Percentiles rank a stretch among this genome's conserved stretches.
Evolutionary conservation across 495 filamentous ascomycete species (phyloP).

Genomic region (Evernia prunastri): DNA sequence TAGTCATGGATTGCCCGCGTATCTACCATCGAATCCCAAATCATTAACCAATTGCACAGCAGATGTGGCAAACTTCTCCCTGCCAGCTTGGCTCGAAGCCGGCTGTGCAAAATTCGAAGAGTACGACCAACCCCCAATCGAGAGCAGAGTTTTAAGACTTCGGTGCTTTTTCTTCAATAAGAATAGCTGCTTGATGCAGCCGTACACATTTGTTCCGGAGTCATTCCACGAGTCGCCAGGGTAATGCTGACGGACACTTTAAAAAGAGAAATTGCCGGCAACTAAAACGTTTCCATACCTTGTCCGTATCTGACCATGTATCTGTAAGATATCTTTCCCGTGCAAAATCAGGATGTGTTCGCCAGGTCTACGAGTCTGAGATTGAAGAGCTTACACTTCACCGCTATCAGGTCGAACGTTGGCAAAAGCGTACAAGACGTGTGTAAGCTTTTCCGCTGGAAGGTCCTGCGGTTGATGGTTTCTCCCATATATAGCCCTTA

Average conservation of each 20-base stretch:
- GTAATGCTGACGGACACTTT: conserved; percentile 59
- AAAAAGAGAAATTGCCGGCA: neutral
- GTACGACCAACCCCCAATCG: conserved; percentile 96
- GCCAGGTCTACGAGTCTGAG: neutral
- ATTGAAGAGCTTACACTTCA: conserved; percentile 55
- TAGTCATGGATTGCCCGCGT: neutral
- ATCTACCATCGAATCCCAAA: conserved; percentile 20
- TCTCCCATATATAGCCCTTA: too few species aligned
- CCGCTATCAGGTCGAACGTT: conserved; percentile 69
- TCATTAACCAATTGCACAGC: conserved; percentile 24
- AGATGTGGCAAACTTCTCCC: conserved; percentile 23
- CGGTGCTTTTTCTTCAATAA: conserved; percentile 83
- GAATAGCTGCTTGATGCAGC: conserved; percentile 89
- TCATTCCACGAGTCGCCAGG: conserved; percentile 66
- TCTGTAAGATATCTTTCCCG: conserved; percentile 70
- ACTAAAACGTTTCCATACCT: conserved; percentile 6
- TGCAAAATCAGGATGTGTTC: neutral
- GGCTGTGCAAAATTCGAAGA: conserved; percentile 76
- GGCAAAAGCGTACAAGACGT: too few species aligned
- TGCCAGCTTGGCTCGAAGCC: conserved; percentile 34
- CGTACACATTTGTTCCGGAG: conserved; percentile 67
- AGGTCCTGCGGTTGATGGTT: too few species aligned
- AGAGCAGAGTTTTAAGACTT: conserved; percentile 83
- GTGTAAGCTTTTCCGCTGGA: too few species aligned
- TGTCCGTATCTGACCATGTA: conserved; percentile 69